Conservation (phyloP, 1,139 yeast species). For the Blastobotrys aristatus region DNA sequence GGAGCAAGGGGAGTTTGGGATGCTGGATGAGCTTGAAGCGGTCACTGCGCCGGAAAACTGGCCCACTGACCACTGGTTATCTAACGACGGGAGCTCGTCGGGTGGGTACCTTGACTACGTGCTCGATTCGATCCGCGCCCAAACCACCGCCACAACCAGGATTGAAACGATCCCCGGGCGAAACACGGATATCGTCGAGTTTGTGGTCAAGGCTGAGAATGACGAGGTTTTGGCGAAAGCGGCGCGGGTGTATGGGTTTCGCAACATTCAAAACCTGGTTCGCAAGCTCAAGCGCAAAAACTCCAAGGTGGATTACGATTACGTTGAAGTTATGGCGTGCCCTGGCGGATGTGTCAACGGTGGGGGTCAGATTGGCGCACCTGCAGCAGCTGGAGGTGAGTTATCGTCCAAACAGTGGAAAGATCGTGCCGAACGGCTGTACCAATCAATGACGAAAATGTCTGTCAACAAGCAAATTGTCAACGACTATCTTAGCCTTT, state of each 20-base stretch:
- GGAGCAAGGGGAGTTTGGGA: slow-evolving; percentile 14
- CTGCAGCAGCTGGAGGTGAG: slow-evolving; percentile 43
- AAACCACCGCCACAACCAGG: slow-evolving; percentile 13
- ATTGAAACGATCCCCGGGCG: slow-evolving; percentile 48
- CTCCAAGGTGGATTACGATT: slow-evolving; percentile 53
- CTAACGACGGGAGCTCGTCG: slow-evolving; percentile 67
- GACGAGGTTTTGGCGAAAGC: slow-evolving; percentile 51
- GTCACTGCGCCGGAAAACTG: slow-evolving; percentile 4
- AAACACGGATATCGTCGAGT: slow-evolving; percentile 72
- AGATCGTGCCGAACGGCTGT: slow-evolving; percentile 30
- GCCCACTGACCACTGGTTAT: slow-evolving; percentile 46
- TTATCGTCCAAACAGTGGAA: slow-evolving; percentile 33
- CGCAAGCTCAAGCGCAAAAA: slow-evolving; percentile 61
- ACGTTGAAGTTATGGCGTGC: slow-evolving; percentile 96
- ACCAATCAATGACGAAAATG: slow-evolving; percentile 25
- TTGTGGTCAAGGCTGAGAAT: slow-evolving; percentile 42
- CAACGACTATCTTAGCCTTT: slow-evolving; percentile 15
- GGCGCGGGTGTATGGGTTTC: slow-evolving; percentile 83
- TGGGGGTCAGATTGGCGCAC: slow-evolving; percentile 84
- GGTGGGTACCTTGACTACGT: slow-evolving; percentile 66
- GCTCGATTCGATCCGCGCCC: slow-evolving; percentile 18
- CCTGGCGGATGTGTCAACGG: slow-evolving; percentile 98
- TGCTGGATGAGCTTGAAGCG: slow-evolving; percentile 31
- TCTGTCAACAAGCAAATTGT: slow-evolving; percentile 11
- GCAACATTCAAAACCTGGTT: slow-evolving; percentile 90